Conservation (phyloP, 2,329 filamentous ascomycete species). For the Penicillium polonicum region DNA sequence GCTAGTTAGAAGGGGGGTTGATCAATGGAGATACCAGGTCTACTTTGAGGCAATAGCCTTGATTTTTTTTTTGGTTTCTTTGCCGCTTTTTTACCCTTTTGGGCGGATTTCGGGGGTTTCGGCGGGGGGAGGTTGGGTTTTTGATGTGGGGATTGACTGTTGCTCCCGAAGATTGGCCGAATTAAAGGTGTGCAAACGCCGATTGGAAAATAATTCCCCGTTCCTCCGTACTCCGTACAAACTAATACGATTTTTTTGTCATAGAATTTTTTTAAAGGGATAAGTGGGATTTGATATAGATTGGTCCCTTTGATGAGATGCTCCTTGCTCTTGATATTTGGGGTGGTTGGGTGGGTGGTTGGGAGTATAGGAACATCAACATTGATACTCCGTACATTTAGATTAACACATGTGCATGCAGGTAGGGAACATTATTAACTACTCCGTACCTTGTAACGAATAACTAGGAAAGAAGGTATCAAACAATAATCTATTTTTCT, state of each 20-base stretch:
- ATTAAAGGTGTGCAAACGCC: constrained; percentile 9
- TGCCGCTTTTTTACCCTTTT: not conserved
- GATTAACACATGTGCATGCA: not conserved
- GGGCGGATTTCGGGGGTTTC: not conserved
- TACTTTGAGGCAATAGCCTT: not conserved
- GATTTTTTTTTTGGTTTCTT: not conserved
- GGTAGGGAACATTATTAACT: not conserved
- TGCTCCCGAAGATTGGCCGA: constrained; percentile 18
- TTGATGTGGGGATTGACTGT: constrained; percentile 1
- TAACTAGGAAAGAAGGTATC: not conserved
- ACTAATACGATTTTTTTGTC: not conserved
- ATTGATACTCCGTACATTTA: not conserved
- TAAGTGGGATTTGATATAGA: constrained; percentile 2
- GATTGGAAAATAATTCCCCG: not conserved
- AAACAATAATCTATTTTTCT: not conserved
- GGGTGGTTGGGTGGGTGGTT: constrained; percentile 8
- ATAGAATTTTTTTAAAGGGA: not conserved
- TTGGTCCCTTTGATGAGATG: constrained; percentile 1
- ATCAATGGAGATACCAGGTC: not conserved
- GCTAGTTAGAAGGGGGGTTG: not conserved
- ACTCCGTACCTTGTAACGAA: not conserved
- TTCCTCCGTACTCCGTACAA: not conserved
- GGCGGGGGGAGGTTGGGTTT: constrained; percentile 3
- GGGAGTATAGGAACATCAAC: constrained; percentile 2
- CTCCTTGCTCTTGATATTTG: constrained; percentile 8